Evolutionary conservation across 768 basidiomycete species (phyloP).

Genomic region (Leucocoprinus birnbaumii): DNA sequence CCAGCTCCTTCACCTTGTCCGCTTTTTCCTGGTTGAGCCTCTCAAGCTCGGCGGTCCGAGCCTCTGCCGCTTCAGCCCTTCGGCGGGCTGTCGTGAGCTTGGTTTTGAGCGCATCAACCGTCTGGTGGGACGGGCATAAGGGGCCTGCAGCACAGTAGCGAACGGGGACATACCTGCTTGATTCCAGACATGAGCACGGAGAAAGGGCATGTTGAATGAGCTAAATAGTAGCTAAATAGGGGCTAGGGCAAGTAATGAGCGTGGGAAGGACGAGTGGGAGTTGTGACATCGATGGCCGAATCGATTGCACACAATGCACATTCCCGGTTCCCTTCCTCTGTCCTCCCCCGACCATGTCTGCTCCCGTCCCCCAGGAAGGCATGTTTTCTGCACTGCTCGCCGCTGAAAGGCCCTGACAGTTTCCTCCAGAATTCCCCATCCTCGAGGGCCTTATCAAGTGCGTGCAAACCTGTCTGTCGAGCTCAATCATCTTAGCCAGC

Average conservation of each 20-base stretch:
- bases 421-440: conserved; percentile 76
- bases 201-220: conserved; percentile 1
- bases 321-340: background rate
- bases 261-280: conserved; percentile 22
- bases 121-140: conserved; percentile 13
- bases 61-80: conserved; percentile 5
- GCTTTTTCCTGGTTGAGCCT: conserved; percentile 26
- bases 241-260: conserved; percentile 14
- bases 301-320: background rate
- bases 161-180: conserved; percentile 14
- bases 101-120: conserved; percentile 19
- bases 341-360: conserved; percentile 43
- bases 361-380: conserved; percentile 82
- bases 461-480: conserved; percentile 16
- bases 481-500: conserved; percentile 16
- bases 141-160: background rate
- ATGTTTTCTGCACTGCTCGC: conserved; percentile 15
- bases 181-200: conserved; percentile 3
- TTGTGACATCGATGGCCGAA: conserved; percentile 13
- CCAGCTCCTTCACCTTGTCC: conserved; percentile 18
- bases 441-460: conserved; percentile 94
- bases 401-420: conserved; percentile 12
- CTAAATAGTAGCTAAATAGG: conserved; percentile 2
- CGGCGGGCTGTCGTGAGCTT: conserved; percentile 19
- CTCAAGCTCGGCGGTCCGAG: conserved; percentile 20